Evolutionary conservation across 768 basidiomycete species (phyloP), one percentile per base, ranked within the genome.

Genomic region (Tephrocybe sp.): DNA sequence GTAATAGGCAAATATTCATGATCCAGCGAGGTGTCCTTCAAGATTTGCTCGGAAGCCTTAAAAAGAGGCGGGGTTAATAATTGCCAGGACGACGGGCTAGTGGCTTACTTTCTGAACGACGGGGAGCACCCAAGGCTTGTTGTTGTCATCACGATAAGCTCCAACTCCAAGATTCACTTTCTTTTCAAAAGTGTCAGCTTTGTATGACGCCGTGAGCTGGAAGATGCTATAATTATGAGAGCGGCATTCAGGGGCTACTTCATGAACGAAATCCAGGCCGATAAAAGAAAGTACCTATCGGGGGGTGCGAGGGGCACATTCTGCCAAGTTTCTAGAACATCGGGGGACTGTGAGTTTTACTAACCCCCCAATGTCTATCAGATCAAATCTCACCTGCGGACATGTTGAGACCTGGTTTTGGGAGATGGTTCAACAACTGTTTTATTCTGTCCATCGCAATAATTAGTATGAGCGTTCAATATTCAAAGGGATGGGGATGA

Each of bases 131-230:
- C 92, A 97, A 12, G 93, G 87, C 69, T 88, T 94, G 67, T 77
- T 82, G 60, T 89, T 66, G 59, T 93, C 79, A 61, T 94, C 94
- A 57, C 93, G 80, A 66, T 97, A 97, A 7, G 93, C 94, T 38
- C 93, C 94, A 38, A 94, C 93, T 31, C 93, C 92, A 19, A 97
- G 77, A 66, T 95, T 95, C 68, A 94, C 76, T 75, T 97, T 97
- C 54, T 84, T 69, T 12, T 80, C 75, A 64, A 75, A 79, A 2
- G 78, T 62, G 65, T 97, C 91, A 23, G 79, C 81, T 66, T 94
- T 92, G 82, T 84, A 95, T 2, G 90, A 83, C 16, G 91, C 87
- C 0, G 91, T 92, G 55, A 97, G 78, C 72, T 91, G 84, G 81
- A 92, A 92, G 62, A 93, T 93, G 70, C 91, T 93, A 58, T 36